Percentiles rank a stretch among this genome's conserved stretches.
These are phyloP conservation scores for Globisporangium alternatum DNA, from an alignment of 352 stramenopile species.

Conservation along the genomic window DNA sequence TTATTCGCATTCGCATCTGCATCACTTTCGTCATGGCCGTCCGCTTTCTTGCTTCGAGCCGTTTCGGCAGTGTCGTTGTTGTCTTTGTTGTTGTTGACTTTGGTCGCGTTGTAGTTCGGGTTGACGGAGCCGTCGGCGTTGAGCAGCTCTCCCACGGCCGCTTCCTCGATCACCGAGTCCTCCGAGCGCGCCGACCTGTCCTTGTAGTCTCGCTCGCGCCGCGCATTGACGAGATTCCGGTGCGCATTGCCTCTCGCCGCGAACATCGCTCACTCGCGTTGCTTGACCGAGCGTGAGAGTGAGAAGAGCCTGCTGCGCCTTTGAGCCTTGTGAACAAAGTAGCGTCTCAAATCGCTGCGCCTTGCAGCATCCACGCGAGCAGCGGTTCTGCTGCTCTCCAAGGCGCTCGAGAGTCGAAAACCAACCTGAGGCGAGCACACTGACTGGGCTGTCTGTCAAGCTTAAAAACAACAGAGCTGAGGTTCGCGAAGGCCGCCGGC, in stretches of 20 bases:
- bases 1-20: neutral
- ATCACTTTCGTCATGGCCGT: neutral
- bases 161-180: conserved; percentile 9
- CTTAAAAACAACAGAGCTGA: neutral
- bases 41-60: neutral
- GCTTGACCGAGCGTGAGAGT: neutral
- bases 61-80: neutral
- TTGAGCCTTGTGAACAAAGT: neutral
- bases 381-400: neutral
- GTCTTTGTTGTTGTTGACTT: conserved; percentile 1
- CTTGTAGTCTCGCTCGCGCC: conserved; percentile 16
- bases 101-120: neutral
- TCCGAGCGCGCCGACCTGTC: conserved; percentile 4
- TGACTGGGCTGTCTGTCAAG: neutral
- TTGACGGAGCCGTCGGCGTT: conserved; percentile 5
- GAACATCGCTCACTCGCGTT: conserved; percentile 19
- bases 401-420: neutral
- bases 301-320: neutral
- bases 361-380: conserved; percentile 4
- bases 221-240: conserved; percentile 21
- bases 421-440: neutral
- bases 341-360: neutral
- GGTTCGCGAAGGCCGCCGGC: neutral
- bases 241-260: conserved; percentile 22
- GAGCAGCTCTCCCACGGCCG: conserved; percentile 18